These are phyloP conservation scores for Wallacemonas collosoma DNA, from an alignment of 208 protist genomes.

Conservation along the genomic window DNA sequence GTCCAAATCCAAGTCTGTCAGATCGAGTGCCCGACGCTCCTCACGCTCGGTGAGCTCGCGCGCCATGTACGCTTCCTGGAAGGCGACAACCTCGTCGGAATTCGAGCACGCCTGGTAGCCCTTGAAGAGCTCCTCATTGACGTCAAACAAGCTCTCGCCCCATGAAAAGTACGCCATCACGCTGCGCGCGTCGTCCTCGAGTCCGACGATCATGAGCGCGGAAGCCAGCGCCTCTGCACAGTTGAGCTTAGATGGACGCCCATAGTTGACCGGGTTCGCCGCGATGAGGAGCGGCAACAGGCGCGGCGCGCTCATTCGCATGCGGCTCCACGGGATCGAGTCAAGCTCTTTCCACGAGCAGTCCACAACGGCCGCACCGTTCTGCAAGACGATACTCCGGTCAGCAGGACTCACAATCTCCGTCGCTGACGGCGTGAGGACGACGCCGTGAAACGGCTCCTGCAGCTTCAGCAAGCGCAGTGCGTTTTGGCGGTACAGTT, in stretches of 20 bases:
- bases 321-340: conserved; percentile 93
- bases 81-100: conserved; percentile 58
- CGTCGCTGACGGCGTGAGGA: conserved; percentile 94
- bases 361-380: conserved; percentile 98
- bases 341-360: conserved; percentile 98
- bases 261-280: conserved; percentile 99
- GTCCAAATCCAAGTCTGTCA: conserved; percentile 56
- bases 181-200: conserved; percentile 88
- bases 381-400: conserved; percentile 74
- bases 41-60: conserved; percentile 39
- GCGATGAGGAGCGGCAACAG: conserved; percentile 98
- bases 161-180: conserved; percentile 97
- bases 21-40: conserved; percentile 47
- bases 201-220: conserved; percentile 94
- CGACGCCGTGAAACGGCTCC: conserved; percentile 94
- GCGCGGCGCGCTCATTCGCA: conserved; percentile 89
- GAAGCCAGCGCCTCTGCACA: conserved; percentile 98
- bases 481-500: conserved; percentile 92
- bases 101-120: conserved; percentile 65
- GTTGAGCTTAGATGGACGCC: conserved; percentile 96
- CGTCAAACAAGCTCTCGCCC: conserved; percentile 96
- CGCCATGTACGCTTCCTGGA: conserved; percentile 67
- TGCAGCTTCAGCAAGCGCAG: conserved; percentile 87
- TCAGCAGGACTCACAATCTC: conserved; percentile 95
- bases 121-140: conserved; percentile 96